phyloP scores from a whole-genome alignment of 2,329 filamentous ascomycete genomes.

The Colletotrichum sp. region DNA sequence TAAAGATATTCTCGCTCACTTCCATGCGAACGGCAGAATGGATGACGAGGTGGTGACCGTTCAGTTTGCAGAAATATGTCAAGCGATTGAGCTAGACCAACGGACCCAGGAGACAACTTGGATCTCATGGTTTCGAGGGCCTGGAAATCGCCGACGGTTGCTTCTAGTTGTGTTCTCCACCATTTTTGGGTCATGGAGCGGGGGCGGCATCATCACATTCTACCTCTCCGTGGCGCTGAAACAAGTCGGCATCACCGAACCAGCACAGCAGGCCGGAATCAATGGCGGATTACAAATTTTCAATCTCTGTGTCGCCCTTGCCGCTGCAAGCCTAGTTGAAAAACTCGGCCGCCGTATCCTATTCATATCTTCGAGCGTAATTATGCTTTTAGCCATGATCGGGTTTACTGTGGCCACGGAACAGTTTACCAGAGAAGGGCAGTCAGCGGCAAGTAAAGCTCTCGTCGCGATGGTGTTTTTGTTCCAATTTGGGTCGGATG shows the following conservation, averaged over 20 bases:
- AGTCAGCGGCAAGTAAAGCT: slow-evolving; percentile 25
- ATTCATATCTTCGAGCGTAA: slow-evolving; percentile 23
- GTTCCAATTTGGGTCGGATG: neutral
- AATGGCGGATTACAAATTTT: slow-evolving; percentile 32
- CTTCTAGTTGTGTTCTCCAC: neutral
- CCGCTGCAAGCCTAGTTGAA: slow-evolving; percentile 30
- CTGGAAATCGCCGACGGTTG: neutral
- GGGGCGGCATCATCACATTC: slow-evolving; percentile 35
- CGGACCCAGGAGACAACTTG: neutral
- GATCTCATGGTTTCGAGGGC: neutral
- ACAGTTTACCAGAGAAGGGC: slow-evolving; percentile 29
- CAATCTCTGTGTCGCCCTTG: slow-evolving; percentile 27
- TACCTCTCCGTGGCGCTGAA: slow-evolving; percentile 22
- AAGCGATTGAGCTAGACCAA: neutral
- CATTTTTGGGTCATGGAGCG: slow-evolving; percentile 27
- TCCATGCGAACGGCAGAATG: neutral
- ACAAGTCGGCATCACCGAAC: slow-evolving; percentile 21
- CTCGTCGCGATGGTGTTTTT: neutral
- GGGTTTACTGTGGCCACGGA: slow-evolving; percentile 38
- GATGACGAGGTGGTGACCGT: neutral
- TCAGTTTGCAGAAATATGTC: neutral
- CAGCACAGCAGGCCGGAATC: slow-evolving; percentile 28
- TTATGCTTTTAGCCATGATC: slow-evolving; percentile 36
- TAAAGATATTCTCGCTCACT: neutral
- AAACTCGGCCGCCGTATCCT: slow-evolving; percentile 28